Percentiles rank a stretch among this genome's conserved stretches.
Evolutionary conservation across 176 grass and related monocot genomes (phyloP).

Genomic region (Tuctoria greenei): DNA sequence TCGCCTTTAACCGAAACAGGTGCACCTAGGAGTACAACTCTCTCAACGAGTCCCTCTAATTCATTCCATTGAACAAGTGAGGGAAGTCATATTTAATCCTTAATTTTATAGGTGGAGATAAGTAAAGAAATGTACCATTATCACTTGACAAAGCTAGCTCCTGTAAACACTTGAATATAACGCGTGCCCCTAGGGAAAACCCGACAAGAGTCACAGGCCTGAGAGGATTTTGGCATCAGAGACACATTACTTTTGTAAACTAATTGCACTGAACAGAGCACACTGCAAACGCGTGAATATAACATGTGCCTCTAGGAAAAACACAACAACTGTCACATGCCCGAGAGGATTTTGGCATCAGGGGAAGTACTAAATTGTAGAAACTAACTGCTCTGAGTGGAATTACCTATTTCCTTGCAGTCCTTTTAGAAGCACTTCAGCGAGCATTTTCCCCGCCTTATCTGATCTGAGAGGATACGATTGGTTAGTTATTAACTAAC

Average conservation of each 20-base stretch:
- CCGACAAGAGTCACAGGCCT: slow-evolving; percentile 94
- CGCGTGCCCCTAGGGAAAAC: slow-evolving; percentile 88
- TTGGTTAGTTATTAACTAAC: not conserved
- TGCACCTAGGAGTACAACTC: slow-evolving; percentile 86
- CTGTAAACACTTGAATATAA: slow-evolving; percentile 93
- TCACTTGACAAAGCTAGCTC: slow-evolving; percentile 67
- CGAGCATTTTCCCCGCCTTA: slow-evolving; percentile 94
- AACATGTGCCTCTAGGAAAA: slow-evolving; percentile 76
- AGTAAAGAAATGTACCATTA: slow-evolving; percentile 56
- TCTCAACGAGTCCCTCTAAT: slow-evolving; percentile 85
- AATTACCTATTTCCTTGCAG: slow-evolving; percentile 90
- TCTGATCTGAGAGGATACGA: slow-evolving; percentile 61
- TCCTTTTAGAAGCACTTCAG: slow-evolving; percentile 84
- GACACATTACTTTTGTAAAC: not conserved
- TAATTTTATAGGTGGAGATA: not conserved
- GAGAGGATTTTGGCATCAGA: slow-evolving; percentile 25
- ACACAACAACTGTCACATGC: slow-evolving; percentile 80
- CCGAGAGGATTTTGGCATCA: slow-evolving; percentile 29
- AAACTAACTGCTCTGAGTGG: not conserved
- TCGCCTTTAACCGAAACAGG: slow-evolving; percentile 83
- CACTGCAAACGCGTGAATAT: slow-evolving; percentile 71
- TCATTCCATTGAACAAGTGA: slow-evolving; percentile 26
- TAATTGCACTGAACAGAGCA: slow-evolving; percentile 3
- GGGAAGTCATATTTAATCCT: not conserved
- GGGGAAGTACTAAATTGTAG: no score